Evolutionary conservation across 495 filamentous ascomycete genomes (phyloP).

Genomic region (Rhypophila decipiens): DNA sequence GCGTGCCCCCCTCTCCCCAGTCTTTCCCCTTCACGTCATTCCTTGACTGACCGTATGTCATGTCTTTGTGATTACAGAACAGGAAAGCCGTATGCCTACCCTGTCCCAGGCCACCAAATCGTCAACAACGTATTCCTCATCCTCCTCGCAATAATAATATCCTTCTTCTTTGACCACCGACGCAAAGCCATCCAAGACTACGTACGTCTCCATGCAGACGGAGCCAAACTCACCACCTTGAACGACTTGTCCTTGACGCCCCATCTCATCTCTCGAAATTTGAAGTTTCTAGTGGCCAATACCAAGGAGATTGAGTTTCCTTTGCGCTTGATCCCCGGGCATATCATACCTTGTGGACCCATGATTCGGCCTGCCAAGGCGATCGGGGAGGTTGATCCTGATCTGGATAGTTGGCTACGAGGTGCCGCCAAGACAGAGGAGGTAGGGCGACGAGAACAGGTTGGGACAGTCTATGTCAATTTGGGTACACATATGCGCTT

Average conservation of each 20-base stretch:
- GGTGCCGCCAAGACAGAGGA: too few species aligned
- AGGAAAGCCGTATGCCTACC: constrained; percentile 11
- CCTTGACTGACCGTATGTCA: not conserved
- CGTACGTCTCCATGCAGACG: constrained; percentile 1
- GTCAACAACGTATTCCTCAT: constrained; percentile 17
- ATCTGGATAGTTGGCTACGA: constrained; percentile 32
- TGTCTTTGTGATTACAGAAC: constrained; percentile 3
- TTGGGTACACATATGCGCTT: constrained; percentile 28
- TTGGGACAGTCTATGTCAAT: constrained; percentile 35
- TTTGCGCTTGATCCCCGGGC: constrained; percentile 27
- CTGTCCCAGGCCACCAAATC: constrained; percentile 8
- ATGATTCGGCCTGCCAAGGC: constrained; percentile 37
- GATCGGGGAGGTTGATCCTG: constrained; percentile 23
- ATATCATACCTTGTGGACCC: constrained; percentile 45
- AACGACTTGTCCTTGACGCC: constrained; percentile 14
- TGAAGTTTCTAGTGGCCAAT: constrained; percentile 21
- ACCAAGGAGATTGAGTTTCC: constrained; percentile 24
- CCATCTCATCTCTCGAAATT: constrained; percentile 6
- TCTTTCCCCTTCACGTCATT: too few species aligned
- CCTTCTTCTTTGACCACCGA: constrained; percentile 11
- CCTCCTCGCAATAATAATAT: constrained; percentile 11
- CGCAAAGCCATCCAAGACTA: constrained; percentile 10
- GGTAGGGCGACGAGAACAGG: too few species aligned
- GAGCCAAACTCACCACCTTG: constrained; percentile 15
- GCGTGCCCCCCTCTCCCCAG: constrained; percentile 32